Evolutionary conservation across 1,284 basidiomycete species (phyloP), one percentile per base, ranked within the genome.

Genomic region (Ustilago shanxiensis): DNA sequence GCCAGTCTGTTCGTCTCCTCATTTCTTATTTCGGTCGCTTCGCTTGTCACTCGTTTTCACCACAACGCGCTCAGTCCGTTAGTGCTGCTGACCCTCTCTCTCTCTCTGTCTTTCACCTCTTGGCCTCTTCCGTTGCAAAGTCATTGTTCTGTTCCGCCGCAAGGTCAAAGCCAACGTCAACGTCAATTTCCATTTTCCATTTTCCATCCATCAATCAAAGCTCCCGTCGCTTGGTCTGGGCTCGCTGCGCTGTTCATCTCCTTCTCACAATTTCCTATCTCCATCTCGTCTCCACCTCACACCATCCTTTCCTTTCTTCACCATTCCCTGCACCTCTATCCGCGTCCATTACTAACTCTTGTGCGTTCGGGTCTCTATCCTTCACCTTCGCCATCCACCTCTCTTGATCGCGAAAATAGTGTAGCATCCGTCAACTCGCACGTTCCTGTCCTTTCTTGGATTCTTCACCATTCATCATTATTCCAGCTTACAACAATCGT

Each of bases 401-500:
- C 47, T 58, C 31, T 11, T 51, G 58, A 60, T 60, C 39, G 50
- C 49, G 58, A n/a, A n/a, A 37, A 39, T 18, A 53, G 59, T 24
- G 59, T 52, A n/a, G 59, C 50, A 31, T 53, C 39, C 37, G 59
- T 47, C 50, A 37, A 53, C 16, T 39, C n/a, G 41, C 59, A 60
- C 45, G 22, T 33, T 53, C 29, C 28, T 24, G n/a, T 31, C 44
- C 39, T 37, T 47, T 37, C 20, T 59, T 26, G 26, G 31, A 33
- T 11, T 33, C 31, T 11, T 45, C 33, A 47, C 35, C 22, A 6
- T 13, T 20, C 54, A 41, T 29, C 55, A 4, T 57, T 57, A 8
- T 28, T 44, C 20, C 53, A 24, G 37, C 26, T 22, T 29, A 13
- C 35, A 41, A 13, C 35, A 41, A 41, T 24, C 35, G 31, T 35